Conservation (phyloP, 2,329 filamentous ascomycete genomes). For the Penicillium digitatum region DNA sequence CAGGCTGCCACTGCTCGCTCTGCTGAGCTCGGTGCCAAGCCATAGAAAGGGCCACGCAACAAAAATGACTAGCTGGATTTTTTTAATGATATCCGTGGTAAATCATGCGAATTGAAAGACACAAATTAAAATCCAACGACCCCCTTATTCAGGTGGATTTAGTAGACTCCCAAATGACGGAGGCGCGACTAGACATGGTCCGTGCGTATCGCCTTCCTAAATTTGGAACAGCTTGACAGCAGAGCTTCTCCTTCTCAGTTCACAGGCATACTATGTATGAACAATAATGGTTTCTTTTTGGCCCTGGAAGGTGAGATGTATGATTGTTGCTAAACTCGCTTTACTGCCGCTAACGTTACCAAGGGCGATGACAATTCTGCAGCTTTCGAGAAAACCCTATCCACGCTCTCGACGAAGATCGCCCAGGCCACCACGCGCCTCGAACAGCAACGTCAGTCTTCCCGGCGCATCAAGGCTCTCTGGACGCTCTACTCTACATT, state of each 20-base stretch:
- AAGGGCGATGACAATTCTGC: conserved; percentile 77
- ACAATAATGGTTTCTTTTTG: conserved; percentile 72
- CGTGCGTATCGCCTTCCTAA: conserved; percentile 2
- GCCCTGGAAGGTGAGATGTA: conserved; percentile 68
- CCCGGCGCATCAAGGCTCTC: conserved; percentile 75
- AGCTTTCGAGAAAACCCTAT: conserved; percentile 89
- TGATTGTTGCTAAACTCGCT: neutral
- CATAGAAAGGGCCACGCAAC: neutral
- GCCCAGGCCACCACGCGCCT: conserved; percentile 67
- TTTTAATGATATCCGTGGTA: neutral
- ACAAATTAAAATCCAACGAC: neutral
- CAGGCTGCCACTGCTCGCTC: conserved; percentile 30
- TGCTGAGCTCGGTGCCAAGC: conserved; percentile 28
- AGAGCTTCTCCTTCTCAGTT: neutral
- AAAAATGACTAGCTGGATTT: neutral
- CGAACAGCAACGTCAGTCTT: conserved; percentile 66
- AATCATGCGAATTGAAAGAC: neutral
- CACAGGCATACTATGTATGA: neutral
- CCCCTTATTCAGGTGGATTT: neutral
- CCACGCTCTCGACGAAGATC: conserved; percentile 78
- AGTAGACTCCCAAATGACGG: neutral
- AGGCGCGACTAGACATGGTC: neutral
- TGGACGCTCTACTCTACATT: conserved; percentile 89
- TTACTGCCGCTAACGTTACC: conserved; percentile 1
- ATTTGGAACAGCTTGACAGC: neutral